phyloP scores from a whole-genome alignment of 306 rosid species.

The Begonia masoniana region DNA sequence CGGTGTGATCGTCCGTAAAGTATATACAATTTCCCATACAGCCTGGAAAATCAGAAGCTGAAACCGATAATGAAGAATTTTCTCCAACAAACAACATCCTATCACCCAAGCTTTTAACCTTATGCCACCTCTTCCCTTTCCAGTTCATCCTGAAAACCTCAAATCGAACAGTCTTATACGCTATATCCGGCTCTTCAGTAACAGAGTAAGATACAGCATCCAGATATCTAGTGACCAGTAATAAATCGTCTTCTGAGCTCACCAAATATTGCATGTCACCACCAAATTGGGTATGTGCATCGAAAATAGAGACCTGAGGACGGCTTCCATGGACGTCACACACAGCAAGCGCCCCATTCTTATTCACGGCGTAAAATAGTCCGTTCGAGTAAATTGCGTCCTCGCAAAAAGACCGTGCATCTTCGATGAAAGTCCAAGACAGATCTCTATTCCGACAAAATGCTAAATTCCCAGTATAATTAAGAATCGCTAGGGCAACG shows the following conservation, averaged over 20 bases:
- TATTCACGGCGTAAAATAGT: conserved; percentile 44
- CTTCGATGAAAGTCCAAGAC: conserved; percentile 34
- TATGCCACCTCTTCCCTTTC: conserved; percentile 26
- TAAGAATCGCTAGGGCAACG: conserved; percentile 39
- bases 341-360: conserved; percentile 31
- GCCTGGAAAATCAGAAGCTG: conserved; percentile 35
- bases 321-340: conserved; percentile 23
- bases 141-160: conserved; percentile 42
- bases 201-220: conserved; percentile 18
- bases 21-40: conserved; percentile 42
- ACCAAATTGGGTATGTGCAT: conserved; percentile 1
- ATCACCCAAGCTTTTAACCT: conserved; percentile 32
- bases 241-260: conserved; percentile 27
- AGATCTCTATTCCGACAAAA: conserved; percentile 26
- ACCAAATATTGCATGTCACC: conserved; percentile 52
- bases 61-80: conserved; percentile 39
- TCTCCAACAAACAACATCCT: conserved; percentile 43
- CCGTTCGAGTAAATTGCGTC: conserved; percentile 27
- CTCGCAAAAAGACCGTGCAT: conserved; percentile 28
- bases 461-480: conserved; percentile 25
- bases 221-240: conserved; percentile 33
- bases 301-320: conserved; percentile 18
- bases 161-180: conserved; percentile 38
- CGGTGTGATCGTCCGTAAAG: conserved; percentile 51
- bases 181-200: conserved; percentile 3